These are phyloP conservation scores for Suillus brevipes DNA, from an alignment of 768 basidiomycete genomes.

Conservation along the genomic window DNA sequence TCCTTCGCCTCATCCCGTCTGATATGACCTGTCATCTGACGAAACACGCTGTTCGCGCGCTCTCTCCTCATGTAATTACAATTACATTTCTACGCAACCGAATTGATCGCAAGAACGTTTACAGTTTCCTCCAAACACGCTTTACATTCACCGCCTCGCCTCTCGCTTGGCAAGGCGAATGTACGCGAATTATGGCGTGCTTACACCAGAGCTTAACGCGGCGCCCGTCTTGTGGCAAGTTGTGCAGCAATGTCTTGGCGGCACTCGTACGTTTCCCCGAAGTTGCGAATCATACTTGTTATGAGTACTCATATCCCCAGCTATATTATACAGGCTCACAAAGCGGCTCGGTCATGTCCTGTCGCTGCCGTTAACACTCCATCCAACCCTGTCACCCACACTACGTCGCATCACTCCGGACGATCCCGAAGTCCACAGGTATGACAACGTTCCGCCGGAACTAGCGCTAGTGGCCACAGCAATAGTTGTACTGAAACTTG, in stretches of 20 bases:
- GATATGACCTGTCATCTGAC: conserved; percentile 70
- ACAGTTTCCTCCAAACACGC: conserved; percentile 65
- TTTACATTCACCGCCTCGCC: conserved; percentile 57
- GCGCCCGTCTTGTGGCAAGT: conserved; percentile 79
- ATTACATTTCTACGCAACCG: conserved; percentile 6
- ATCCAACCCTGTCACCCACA: conserved; percentile 50
- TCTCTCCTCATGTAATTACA: conserved; percentile 64
- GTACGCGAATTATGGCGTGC: conserved; percentile 53
- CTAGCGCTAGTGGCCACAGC: conserved; percentile 57
- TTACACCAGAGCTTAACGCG: conserved; percentile 73
- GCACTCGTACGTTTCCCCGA: conserved; percentile 62
- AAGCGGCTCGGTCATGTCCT: conserved; percentile 59
- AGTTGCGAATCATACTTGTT: neutral
- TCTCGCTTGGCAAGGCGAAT: conserved; percentile 63
- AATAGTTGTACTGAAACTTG: conserved; percentile 78
- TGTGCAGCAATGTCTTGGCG: conserved; percentile 57
- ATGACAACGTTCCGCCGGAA: conserved; percentile 71
- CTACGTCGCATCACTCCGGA: conserved; percentile 34
- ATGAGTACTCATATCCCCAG: conserved; percentile 28
- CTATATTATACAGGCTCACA: conserved; percentile 62
- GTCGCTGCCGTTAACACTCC: conserved; percentile 60
- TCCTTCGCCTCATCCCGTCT: conserved; percentile 58
- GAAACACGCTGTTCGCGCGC: conserved; percentile 61
- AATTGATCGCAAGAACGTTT: conserved; percentile 16
- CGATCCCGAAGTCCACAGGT: conserved; percentile 49